phyloP scores from a whole-genome alignment of 75 land plant genomes.

The Cryptomeria japonica region DNA sequence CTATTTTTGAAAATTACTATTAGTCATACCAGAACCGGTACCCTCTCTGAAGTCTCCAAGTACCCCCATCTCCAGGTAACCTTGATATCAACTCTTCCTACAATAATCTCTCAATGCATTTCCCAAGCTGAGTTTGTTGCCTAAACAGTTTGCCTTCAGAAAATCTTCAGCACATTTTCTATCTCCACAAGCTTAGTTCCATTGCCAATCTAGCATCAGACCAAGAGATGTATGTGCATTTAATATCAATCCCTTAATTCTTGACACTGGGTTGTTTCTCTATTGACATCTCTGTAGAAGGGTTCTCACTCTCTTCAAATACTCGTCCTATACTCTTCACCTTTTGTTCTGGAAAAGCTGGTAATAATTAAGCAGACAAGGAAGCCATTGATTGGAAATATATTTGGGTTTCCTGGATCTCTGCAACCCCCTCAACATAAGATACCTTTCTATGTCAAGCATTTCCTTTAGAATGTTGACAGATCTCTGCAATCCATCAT shows the following conservation, averaged over 20 bases:
- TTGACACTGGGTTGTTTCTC: neutral
- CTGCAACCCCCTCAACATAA: neutral
- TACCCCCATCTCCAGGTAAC: no score
- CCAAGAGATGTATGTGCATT: neutral
- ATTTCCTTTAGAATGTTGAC: neutral
- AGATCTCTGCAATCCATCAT: neutral
- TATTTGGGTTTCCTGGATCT: neutral
- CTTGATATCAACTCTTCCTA: neutral
- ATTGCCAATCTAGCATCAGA: neutral
- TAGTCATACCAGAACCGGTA: no score
- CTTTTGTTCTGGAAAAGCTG: neutral
- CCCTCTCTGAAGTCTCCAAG: no score
- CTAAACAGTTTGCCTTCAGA: neutral
- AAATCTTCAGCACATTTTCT: neutral
- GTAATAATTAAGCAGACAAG: neutral
- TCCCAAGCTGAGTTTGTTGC: neutral
- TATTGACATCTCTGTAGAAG: neutral
- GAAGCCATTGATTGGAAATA: neutral
- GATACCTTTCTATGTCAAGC: neutral
- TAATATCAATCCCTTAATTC: neutral
- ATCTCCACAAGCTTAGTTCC: neutral
- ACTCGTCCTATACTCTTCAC: neutral
- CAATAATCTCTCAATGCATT: neutral
- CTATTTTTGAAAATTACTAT: no score
- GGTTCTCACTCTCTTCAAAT: neutral